Percentiles rank a stretch among this genome's conserved stretches.
These are phyloP conservation scores for Flaveria sonorensis DNA, from an alignment of 129 eudicot genomes.

Conservation along the genomic window DNA sequence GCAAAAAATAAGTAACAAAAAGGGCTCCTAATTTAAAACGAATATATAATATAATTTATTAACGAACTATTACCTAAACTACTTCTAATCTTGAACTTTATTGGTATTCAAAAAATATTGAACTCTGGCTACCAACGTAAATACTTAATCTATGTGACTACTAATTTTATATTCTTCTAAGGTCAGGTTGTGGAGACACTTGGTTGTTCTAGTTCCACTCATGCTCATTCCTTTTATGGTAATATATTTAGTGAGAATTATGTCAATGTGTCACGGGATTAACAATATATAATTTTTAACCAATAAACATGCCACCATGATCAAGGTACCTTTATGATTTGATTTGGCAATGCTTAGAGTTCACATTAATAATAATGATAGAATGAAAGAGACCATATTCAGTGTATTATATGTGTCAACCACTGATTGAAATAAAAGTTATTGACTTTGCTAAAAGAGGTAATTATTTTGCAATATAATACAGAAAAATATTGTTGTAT, in stretches of 20 bases:
- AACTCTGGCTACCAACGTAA: no score
- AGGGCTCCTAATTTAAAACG: no score
- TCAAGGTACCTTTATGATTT: conserved; percentile 18
- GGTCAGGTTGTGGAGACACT: conserved; percentile 19
- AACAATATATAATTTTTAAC: background rate
- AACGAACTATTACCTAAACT: background rate
- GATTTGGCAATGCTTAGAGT: conserved; percentile 19
- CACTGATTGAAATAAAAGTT: conserved; percentile 4
- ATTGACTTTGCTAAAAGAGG: conserved; percentile 4
- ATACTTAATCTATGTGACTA: no score
- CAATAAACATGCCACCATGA: background rate
- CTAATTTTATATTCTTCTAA: conserved; percentile 11
- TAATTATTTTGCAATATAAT: background rate
- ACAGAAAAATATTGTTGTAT: background rate
- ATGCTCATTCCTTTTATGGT: conserved; percentile 28
- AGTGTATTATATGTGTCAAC: conserved; percentile 1
- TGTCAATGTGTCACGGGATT: conserved; percentile 14
- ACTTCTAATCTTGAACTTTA: no score
- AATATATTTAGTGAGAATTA: conserved; percentile 11
- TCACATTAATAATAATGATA: background rate
- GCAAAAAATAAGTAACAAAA: no score
- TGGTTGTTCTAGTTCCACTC: conserved; percentile 18
- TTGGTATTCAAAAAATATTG: no score
- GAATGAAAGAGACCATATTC: conserved; percentile 2
- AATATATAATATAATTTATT: background rate